These are phyloP conservation scores for Mercurialis annua DNA, from an alignment of 345 rosid genomes.

Conservation along the genomic window DNA sequence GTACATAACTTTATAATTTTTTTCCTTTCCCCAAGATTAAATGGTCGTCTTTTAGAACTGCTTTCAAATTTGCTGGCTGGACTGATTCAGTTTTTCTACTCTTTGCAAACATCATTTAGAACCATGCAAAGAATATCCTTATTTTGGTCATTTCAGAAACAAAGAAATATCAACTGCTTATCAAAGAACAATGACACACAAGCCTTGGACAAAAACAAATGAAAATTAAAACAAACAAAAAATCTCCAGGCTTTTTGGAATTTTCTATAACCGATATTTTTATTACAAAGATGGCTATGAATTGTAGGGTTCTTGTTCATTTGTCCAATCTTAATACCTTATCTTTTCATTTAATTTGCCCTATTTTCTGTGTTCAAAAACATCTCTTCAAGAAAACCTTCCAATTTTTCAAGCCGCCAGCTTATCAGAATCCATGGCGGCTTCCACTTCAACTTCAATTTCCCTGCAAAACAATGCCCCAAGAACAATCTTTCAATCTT, in stretches of 20 bases:
- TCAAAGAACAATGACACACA: not conserved
- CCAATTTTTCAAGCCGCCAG: constrained; percentile 8
- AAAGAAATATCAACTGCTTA: constrained; percentile 10
- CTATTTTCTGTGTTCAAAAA: not conserved
- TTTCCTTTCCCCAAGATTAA: not conserved
- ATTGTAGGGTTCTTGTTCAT: constrained; percentile 28
- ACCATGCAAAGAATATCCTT: constrained; percentile 14
- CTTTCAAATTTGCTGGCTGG: not conserved
- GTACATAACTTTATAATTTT: no score
- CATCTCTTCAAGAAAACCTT: constrained; percentile 9
- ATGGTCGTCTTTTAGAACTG: not conserved
- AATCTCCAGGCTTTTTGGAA: constrained; percentile 16
- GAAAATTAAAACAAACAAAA: not conserved
- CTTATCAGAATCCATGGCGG: constrained; percentile 33
- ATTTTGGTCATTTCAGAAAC: not conserved
- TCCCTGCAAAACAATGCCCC: constrained; percentile 24
- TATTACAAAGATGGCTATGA: not conserved
- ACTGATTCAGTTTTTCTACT: no score
- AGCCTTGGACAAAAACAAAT: constrained; percentile 8
- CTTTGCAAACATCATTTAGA: not conserved
- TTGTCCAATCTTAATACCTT: constrained; percentile 13
- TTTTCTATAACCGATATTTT: constrained; percentile 26
- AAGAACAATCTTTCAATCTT: constrained; percentile 31
- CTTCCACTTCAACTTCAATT: constrained; percentile 30
- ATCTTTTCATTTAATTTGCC: constrained; percentile 15